Base-by-base conservation (phyloP, 192 early-diverging fungal genomes). In the Linnemannia exigua region DNA sequence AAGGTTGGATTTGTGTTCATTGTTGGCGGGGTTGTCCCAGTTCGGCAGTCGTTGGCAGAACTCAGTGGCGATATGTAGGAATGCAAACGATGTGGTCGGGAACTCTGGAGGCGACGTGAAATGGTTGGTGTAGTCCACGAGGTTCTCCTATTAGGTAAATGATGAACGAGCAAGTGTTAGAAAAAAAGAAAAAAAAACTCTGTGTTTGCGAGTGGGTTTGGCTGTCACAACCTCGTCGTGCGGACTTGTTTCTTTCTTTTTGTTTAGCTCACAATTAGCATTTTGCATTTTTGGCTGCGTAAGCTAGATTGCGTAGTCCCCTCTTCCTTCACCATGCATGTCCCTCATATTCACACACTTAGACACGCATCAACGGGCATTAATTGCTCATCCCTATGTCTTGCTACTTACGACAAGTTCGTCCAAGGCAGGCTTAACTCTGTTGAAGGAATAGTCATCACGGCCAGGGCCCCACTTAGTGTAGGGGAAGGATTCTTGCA, bases 361-460 rank as follows among this genome's bases (percentile, higher is more conserved):
- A 61, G 20, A 63, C 20, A 58, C 3, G 25, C 22, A 44, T 58
- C 16, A 48, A 22, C 31, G 25, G 28, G 58, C 58, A 63, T 63
- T 63, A 63, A 63, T 63, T 63, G 11, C 58, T 31, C 28, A 15
- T 12, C 58, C 9, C 41, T 44, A 44, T 44, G 5, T 44, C 41
- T 3, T 16, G 25, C 0, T 6, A 73, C 84, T 61, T 89, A 91
- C 93, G 31, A 89, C 85, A 28, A 98, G 89, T 73, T 98, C 96
- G 5, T 90, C 87, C 31, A 99, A 86, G 12, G 90, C 88, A 54
- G 94, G 93, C 77, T 92, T 90, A 58, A 98, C 96, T 73, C 98
- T 91, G 84, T 95, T 94, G 88, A 93, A 98, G 9, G 96, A 93
- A 88, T 99, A 99, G 87, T 96, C 95, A 87, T 98, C 97, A 36